phyloP scores from a whole-genome alignment of 2,329 filamentous ascomycete species.

The Phymatotrichopsis omnivora region DNA sequence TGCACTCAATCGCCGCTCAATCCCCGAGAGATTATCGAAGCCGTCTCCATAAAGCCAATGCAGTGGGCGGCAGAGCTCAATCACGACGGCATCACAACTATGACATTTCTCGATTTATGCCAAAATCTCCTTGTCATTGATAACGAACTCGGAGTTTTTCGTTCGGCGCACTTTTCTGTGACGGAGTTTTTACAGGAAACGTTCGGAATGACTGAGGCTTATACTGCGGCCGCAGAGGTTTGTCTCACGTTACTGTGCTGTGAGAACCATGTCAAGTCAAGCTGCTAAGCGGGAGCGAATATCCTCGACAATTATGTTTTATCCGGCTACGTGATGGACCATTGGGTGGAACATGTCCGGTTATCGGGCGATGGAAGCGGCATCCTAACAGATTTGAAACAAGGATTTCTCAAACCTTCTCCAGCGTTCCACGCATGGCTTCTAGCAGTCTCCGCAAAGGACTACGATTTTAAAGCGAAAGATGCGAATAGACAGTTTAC shows the following conservation, averaged over 20 bases:
- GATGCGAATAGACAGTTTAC: not conserved
- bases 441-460: not conserved
- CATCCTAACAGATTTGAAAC: not conserved
- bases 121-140: slow-evolving; percentile 18
- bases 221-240: not conserved
- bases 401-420: not conserved
- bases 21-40: not conserved
- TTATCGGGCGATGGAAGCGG: not conserved
- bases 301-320: no score
- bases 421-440: not conserved
- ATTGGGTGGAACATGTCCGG: slow-evolving; percentile 2
- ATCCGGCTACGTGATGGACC: not conserved
- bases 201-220: not conserved
- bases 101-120: slow-evolving; percentile 6
- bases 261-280: no score
- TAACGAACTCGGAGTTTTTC: slow-evolving; percentile 6
- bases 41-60: slow-evolving; percentile 3
- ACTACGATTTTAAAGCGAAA: not conserved
- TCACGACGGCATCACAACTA: not conserved
- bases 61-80: no score
- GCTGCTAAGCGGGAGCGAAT: no score
- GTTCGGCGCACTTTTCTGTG: slow-evolving; percentile 18
- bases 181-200: slow-evolving; percentile 1
- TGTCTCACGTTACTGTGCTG: slow-evolving; percentile 7
- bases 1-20: not conserved